Evolutionary conservation across 2,329 filamentous ascomycete species (phyloP), one percentile per base, ranked within the genome.

Genomic region (Neopestalotiopsis rosae): DNA sequence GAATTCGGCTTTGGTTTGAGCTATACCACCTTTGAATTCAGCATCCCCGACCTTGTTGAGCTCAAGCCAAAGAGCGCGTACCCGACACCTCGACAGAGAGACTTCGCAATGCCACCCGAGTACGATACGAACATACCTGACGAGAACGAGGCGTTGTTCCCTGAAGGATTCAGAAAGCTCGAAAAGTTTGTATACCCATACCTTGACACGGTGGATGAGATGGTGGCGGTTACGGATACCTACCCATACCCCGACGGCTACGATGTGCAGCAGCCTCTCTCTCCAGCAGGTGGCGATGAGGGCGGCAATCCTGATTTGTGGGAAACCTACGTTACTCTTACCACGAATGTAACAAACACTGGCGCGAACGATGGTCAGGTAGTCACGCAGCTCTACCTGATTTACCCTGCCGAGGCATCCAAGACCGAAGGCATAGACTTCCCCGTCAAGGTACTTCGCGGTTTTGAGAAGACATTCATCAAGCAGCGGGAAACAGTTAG

Each of bases 1-100:
- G 92, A 94, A 61, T 98, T 98, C 74, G 95, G 95, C 0, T 95
- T 90, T 70, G 95, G 95, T 0, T 86, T 98, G 1, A 93, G 91
- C 66, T 97, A 96, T 82, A 94, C 94, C 0, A 87, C 81, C 0
- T 97, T 95, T 78, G 81, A 87, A 13, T 86, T 94, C 68, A 85
- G 84, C 12, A 85, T 87, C 40, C 74, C 89, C 13, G 79, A 83
- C 9, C 79, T 92, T 63, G 78, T 79, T 20, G 72, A 79, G 24
- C 70, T 86, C 24, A 85, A 84, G 64, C 73, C 79, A 6, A 91
- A 90, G 76, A 79, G 77, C 10, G 70, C 75, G 2, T 74, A 84
- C 5, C 84, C 84, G 0, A 72, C 79, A 1, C 72, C 79, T 1
- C 77, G 83, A 5, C 81, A 79, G 0, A 68, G 69, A 79, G 87